Base-by-base conservation (phyloP, 192 early-diverging fungal genomes). In the Mortierella antarctica region DNA sequence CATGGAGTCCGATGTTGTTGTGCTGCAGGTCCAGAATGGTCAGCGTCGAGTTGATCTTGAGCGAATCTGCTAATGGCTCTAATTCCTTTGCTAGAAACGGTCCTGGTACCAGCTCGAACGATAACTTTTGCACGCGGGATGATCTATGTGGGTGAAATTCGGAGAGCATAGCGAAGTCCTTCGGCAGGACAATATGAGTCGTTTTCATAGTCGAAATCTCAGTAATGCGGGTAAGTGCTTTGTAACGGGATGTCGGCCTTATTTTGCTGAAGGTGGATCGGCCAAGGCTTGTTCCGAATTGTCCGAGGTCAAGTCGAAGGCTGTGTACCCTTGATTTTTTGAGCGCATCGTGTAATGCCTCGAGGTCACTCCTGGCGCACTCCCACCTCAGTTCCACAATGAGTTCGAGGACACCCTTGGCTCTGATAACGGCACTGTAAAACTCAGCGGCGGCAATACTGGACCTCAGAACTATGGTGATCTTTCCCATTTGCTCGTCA, bases 401-500 rank as follows among this genome's bases (percentile, higher is more conserved):
- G 13, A 71, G 60, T 46, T 71, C 59, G 14, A 55, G 53, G 57
- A 71, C 48, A 55, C 57, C 60, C 44, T 47, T 71, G 60, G 51
- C 60, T 71, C 62, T 71, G 18, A 14, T 46, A 44, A 71, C 6
- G 57, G 52, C 60, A 15, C 47, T 17, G 50, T 56, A 71, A 47
- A 71, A 62, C 51, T 62, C 52, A 40, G 41, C 8, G 45, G 69
- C 69, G 8, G 58, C 52, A 55, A 48, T 18, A 13, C 42, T 62
- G 60, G 69, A 71, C 13, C 0, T 15, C 21, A 71, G 18, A 14
- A 17, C 14, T 15, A 71, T 62, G 14, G 7, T 15, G 52, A 71
- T 46, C 60, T 21, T 71, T 31, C 69, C 69, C 5, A 71, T n/a
- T 62, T 71, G 69, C 59, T 62, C 69, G 56, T 62, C 69, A 47